phyloP scores from a whole-genome alignment of 352 stramenopile species.

The Halophytophthora polymorphica region DNA sequence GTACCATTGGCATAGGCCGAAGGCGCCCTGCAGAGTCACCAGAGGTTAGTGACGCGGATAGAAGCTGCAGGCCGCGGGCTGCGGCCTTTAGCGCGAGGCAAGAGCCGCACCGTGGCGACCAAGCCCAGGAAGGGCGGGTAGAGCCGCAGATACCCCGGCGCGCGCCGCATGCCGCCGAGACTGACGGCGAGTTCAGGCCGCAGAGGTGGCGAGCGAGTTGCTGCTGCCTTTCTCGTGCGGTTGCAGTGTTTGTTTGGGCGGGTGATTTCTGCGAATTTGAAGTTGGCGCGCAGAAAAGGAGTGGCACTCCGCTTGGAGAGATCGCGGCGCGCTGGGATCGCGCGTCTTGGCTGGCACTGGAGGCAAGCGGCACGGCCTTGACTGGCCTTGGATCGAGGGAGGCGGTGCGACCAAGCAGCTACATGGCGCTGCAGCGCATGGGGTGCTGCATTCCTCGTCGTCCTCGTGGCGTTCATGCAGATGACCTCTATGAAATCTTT shows the following conservation, averaged over 20 bases:
- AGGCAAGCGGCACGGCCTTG: too few species aligned
- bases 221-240: conserved; percentile 7
- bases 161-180: not conserved
- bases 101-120: conserved; percentile 20
- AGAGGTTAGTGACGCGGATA: not conserved
- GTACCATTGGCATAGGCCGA: conserved; percentile 55
- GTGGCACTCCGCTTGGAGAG: not conserved
- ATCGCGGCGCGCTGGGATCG: not conserved
- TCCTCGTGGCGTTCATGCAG: too few species aligned
- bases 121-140: conserved; percentile 32
- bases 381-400: too few species aligned
- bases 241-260: not conserved
- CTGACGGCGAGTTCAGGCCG: conserved; percentile 5
- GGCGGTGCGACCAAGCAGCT: too few species aligned
- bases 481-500: too few species aligned
- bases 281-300: conserved; percentile 12
- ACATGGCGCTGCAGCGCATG: too few species aligned
- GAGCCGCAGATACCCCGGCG: conserved; percentile 17
- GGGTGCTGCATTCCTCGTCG: too few species aligned
- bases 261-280: too few species aligned
- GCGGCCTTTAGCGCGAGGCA: not conserved
- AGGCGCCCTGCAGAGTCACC: conserved; percentile 22
- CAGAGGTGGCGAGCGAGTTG: not conserved
- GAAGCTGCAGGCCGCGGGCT: not conserved
- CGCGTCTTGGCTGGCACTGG: too few species aligned